A percentile compares a stretch with the other conserved stretches of the same genome.
Evolutionary conservation across 1,284 basidiomycete genomes (phyloP).

Genomic region (Ceratobasidium sp.): DNA sequence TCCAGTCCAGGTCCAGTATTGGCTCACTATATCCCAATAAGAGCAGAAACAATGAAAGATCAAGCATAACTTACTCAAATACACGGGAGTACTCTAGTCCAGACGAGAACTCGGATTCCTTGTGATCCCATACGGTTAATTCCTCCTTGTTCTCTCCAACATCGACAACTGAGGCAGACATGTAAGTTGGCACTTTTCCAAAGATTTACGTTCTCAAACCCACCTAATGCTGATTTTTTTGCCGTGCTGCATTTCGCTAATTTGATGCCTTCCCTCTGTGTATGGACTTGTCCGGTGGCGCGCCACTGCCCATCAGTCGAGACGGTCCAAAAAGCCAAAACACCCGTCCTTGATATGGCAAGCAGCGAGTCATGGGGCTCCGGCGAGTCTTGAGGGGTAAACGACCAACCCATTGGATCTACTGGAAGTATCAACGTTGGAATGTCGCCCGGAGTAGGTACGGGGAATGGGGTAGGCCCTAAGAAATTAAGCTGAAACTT

Average conservation of each 20-base stretch:
- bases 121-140: constrained; percentile 93
- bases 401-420: constrained; percentile 88
- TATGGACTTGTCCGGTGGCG: constrained; percentile 78
- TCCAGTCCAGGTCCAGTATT: constrained; percentile 89
- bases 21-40: constrained; percentile 60
- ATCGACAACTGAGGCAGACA: constrained; percentile 62
- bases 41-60: not conserved
- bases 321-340: constrained; percentile 84
- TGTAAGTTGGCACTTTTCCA: constrained; percentile 40
- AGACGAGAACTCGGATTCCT: constrained; percentile 91
- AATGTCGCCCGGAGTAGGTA: constrained; percentile 49
- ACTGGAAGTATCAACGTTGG: constrained; percentile 77
- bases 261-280: constrained; percentile 69
- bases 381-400: constrained; percentile 44
- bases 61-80: constrained; percentile 63
- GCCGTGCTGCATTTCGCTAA: constrained; percentile 86
- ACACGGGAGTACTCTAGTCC: constrained; percentile 79
- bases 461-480: constrained; percentile 58
- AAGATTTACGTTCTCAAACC: constrained; percentile 50
- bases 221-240: constrained; percentile 86
- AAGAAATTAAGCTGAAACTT: constrained; percentile 8
- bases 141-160: constrained; percentile 69
- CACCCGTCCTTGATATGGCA: constrained; percentile 77
- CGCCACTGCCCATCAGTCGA: constrained; percentile 68
- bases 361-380: constrained; percentile 75